Base-by-base conservation (phyloP, 306 rosid species). In the Comarum palustre region DNA sequence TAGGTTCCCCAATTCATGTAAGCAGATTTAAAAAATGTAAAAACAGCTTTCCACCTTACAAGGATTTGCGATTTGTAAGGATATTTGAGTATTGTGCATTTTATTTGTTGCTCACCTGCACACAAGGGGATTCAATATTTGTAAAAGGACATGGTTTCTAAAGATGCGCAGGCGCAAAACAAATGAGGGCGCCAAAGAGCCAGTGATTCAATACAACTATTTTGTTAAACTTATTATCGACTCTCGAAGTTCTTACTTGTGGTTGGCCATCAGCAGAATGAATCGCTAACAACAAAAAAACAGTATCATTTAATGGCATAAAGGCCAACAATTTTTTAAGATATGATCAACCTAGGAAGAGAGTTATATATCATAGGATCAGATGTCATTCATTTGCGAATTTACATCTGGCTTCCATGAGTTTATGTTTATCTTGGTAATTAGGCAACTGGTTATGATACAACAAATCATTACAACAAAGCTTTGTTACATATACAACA, bases 401-500 rank as follows among this genome's bases (percentile, higher is more conserved):
- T 27, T 27, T 58, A 27, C n/a, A 27, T 13, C 10, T 27, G n/a
- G 8, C 8, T 16, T 58, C 42, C 1, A 38, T 38, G 42, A 6
- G 12, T 52, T 19, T n/a, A 34, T 34, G 38, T 51, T 5, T 12
- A 22, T n/a, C 32, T 1, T 6, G 32, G 61, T 22, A 54, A 55
- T 3, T 4, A 1, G 11, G 4, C 31, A 29, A 14, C 15, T 25
- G 20, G 41, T 29, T 31, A 29, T 60, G 39, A 29, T 15, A 60
- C 66, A 60, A 60, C 66, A 60, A 31, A 6, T 29, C 20, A 15
- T 16, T 32, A 61, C 66, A 61, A 59, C 65, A 14, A 29, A 0
- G 13, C n/a, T n/a, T 32, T 6, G 12, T 32, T 34, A 16, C 66
- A 60, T 60, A 47, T 66, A 48, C 61, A 48, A 65, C 73, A 57